Evolutionary conservation across 495 filamentous ascomycete genomes (phyloP).

Genomic region (Xanthoparmelia taractica): DNA sequence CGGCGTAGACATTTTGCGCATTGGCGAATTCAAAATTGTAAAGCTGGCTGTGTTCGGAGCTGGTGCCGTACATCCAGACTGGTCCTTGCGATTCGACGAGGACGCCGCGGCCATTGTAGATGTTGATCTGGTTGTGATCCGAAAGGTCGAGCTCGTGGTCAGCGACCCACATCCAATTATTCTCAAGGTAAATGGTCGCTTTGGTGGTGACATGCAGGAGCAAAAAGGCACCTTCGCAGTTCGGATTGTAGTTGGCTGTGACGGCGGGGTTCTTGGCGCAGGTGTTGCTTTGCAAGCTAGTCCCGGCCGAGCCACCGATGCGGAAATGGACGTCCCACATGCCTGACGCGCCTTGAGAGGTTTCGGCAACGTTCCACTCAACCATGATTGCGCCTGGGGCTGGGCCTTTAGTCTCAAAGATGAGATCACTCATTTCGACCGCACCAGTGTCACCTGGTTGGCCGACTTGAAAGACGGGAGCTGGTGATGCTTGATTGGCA

Average conservation of each 20-base stretch:
- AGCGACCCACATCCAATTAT: constrained; percentile 91
- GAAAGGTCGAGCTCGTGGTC: constrained; percentile 82
- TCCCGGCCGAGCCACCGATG: constrained; percentile 72
- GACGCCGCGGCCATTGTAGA: constrained; percentile 86
- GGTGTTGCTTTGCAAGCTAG: constrained; percentile 64
- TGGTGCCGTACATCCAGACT: constrained; percentile 64
- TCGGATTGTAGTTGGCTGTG: constrained; percentile 41
- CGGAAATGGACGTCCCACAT: constrained; percentile 94
- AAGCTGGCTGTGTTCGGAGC: constrained; percentile 79
- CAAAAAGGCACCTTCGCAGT: constrained; percentile 71
- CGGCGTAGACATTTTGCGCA: constrained; percentile 76
- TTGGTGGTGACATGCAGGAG: constrained; percentile 68
- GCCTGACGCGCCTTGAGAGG: constrained; percentile 61
- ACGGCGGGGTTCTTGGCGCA: constrained; percentile 64
- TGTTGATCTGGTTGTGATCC: constrained; percentile 75
- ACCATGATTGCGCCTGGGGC: constrained; percentile 82
- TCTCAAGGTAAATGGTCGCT: constrained; percentile 75
- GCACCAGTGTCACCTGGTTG: constrained; percentile 66
- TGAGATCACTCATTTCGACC: constrained; percentile 77
- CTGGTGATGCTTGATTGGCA: constrained; percentile 53
- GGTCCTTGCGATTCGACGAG: constrained; percentile 58
- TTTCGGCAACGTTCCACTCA: constrained; percentile 77
- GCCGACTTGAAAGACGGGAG: constrained; percentile 69
- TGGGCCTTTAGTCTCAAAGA: constrained; percentile 70
- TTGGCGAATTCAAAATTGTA: constrained; percentile 85